Evolutionary conservation across 164 flowering plant species (phyloP).

Genomic region (Akebia trifoliata): DNA sequence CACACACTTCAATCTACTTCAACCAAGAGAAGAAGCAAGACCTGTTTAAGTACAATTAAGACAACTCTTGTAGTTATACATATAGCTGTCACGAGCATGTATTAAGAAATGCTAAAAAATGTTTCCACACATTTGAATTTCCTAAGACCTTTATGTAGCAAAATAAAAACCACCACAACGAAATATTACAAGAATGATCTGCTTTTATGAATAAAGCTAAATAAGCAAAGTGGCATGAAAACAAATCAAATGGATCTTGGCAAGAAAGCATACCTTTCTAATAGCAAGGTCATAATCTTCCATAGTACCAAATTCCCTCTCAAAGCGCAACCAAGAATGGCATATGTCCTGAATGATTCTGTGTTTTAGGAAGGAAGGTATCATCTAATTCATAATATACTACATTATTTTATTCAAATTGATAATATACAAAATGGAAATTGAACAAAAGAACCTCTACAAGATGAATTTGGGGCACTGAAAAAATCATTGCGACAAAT

Average conservation of each 20-base stretch:
- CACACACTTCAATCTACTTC: too few species aligned
- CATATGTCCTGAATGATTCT: conserved; percentile 93
- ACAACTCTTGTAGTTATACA: too few species aligned
- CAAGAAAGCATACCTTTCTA: conserved; percentile 51
- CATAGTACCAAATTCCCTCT: conserved; percentile 79
- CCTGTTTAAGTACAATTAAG: too few species aligned
- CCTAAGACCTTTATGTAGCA: too few species aligned
- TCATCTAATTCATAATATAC: conserved; percentile 46
- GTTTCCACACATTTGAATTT: too few species aligned
- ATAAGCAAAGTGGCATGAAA: not conserved
- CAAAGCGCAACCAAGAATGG: conserved; percentile 86
- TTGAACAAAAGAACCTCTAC: conserved; percentile 11
- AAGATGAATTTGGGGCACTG: not conserved
- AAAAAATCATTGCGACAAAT: not conserved
- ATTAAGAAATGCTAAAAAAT: too few species aligned
- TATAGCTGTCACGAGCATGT: too few species aligned
- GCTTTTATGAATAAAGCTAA: not conserved
- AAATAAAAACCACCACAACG: too few species aligned
- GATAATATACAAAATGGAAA: conserved; percentile 4
- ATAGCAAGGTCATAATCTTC: conserved; percentile 72
- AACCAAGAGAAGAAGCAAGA: too few species aligned
- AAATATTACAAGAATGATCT: too few species aligned
- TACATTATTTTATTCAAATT: too few species aligned
- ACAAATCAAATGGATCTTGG: not conserved
- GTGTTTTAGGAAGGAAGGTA: conserved; percentile 57